phyloP scores from a whole-genome alignment of 257 asterid genomes.

The Pogostemon cablin region DNA sequence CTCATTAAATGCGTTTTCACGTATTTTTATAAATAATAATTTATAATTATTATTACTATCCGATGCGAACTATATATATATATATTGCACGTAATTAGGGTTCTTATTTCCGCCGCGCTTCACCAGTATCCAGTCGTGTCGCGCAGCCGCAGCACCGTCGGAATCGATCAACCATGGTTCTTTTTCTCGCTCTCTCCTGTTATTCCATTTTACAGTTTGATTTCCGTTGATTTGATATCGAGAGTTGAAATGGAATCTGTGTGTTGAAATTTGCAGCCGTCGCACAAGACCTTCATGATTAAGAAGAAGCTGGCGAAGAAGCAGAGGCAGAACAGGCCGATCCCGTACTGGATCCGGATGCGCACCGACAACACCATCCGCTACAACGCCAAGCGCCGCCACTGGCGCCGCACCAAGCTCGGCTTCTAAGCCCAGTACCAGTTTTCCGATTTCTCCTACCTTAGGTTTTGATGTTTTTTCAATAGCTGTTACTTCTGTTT shows the following conservation, averaged over 20 bases:
- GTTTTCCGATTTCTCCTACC: background rate
- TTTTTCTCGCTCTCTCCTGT: background rate
- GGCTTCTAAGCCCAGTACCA: slow-evolving; percentile 41
- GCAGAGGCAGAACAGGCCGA: slow-evolving; percentile 63
- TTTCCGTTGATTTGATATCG: background rate
- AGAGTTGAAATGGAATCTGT: background rate
- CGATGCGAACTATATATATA: background rate
- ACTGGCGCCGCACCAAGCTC: slow-evolving; percentile 69
- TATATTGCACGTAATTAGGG: slow-evolving; percentile 26
- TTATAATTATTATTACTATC: too few relatives aligned
- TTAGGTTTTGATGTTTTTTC: slow-evolving; percentile 32
- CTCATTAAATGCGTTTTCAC: background rate
- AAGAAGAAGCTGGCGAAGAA: slow-evolving; percentile 64
- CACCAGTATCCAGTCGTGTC: background rate
- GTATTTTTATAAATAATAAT: too few relatives aligned
- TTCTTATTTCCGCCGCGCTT: slow-evolving; percentile 20
- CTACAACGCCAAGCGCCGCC: slow-evolving; percentile 68
- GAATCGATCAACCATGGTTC: slow-evolving; percentile 36
- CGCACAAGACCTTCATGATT: slow-evolving; percentile 57
- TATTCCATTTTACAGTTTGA: background rate
- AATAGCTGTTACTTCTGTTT: slow-evolving; percentile 6
- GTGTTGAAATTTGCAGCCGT: slow-evolving; percentile 41
- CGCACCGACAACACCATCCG: slow-evolving; percentile 59
- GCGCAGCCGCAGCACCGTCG: slow-evolving; percentile 29
- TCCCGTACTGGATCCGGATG: slow-evolving; percentile 64